phyloP scores from a whole-genome alignment of 805 yeast species.

The Wickerhamiella lipophila region DNA sequence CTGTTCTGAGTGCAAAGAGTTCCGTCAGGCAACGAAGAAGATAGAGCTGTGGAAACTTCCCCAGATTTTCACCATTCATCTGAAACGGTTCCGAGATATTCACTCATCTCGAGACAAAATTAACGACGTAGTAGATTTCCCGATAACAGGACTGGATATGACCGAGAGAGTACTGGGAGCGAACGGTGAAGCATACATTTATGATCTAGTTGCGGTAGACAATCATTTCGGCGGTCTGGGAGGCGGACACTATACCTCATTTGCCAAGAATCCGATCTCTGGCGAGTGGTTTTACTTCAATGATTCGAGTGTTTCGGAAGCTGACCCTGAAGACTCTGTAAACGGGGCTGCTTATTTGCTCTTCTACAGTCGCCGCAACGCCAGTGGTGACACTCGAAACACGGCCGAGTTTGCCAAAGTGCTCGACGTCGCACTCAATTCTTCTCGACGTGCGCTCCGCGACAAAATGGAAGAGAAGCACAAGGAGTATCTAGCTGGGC shows the following conservation, averaged over 20 bases:
- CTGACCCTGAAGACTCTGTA: conserved; percentile 47
- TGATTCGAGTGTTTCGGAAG: conserved; percentile 60
- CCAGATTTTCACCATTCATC: conserved; percentile 76
- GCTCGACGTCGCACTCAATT: not conserved
- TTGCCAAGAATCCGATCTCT: conserved; percentile 66
- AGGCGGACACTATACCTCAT: conserved; percentile 95
- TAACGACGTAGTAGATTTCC: conserved; percentile 72
- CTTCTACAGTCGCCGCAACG: conserved; percentile 51
- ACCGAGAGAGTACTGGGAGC: conserved; percentile 35
- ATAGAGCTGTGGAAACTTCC: conserved; percentile 92
- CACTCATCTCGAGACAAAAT: conserved; percentile 82
- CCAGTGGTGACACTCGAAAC: no score
- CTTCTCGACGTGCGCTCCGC: not conserved
- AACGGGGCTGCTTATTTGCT: conserved; percentile 76
- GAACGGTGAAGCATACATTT: conserved; percentile 34
- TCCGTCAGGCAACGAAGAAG: conserved; percentile 79
- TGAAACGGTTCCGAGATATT: conserved; percentile 79
- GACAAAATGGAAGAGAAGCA: not conserved
- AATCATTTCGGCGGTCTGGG: conserved; percentile 94
- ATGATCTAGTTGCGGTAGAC: conserved; percentile 85
- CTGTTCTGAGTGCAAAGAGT: conserved; percentile 81
- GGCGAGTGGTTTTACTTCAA: conserved; percentile 79
- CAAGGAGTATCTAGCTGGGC: no score
- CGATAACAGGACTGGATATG: conserved; percentile 71
- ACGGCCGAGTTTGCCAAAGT: not conserved